Conservation (phyloP, 805 yeast genomes). For the Starmera quercuum region DNA sequence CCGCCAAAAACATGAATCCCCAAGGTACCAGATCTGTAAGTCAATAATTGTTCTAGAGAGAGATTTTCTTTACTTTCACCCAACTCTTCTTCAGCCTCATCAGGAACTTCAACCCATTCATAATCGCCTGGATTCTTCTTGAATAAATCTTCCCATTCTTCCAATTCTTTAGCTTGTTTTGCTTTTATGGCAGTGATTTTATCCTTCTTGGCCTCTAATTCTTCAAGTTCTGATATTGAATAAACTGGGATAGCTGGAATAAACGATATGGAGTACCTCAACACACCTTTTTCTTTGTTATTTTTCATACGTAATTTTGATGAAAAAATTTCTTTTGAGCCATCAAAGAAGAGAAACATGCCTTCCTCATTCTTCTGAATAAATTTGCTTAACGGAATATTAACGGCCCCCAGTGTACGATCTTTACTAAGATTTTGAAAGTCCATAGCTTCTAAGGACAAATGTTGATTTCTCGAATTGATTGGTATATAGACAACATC, state of each 20-base stretch:
- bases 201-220: conserved; percentile 35
- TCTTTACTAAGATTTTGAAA: conserved; percentile 58
- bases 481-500: conserved; percentile 55
- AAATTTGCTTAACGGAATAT: conserved; percentile 40
- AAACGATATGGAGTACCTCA: conserved; percentile 53
- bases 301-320: conserved; percentile 24
- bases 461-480: conserved; percentile 49
- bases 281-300: conserved; percentile 40
- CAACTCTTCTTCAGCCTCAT: conserved; percentile 30
- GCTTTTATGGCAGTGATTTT: conserved; percentile 28
- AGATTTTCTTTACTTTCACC: conserved; percentile 34
- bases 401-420: conserved; percentile 53
- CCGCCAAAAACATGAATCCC: conserved; percentile 48
- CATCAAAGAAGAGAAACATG: conserved; percentile 41
- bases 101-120: conserved; percentile 49
- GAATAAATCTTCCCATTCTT: conserved; percentile 42
- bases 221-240: conserved; percentile 46
- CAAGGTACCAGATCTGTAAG: conserved; percentile 56
- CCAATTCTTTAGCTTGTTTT: conserved; percentile 25
- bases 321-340: conserved; percentile 35
- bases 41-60: conserved; percentile 43
- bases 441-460: conserved; percentile 56
- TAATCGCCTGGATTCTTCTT: conserved; percentile 52
- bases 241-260: conserved; percentile 59
- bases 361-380: conserved; percentile 42